These are phyloP conservation scores for Pugionium dolabratum DNA, from an alignment of 345 rosid species.

Conservation along the genomic window DNA sequence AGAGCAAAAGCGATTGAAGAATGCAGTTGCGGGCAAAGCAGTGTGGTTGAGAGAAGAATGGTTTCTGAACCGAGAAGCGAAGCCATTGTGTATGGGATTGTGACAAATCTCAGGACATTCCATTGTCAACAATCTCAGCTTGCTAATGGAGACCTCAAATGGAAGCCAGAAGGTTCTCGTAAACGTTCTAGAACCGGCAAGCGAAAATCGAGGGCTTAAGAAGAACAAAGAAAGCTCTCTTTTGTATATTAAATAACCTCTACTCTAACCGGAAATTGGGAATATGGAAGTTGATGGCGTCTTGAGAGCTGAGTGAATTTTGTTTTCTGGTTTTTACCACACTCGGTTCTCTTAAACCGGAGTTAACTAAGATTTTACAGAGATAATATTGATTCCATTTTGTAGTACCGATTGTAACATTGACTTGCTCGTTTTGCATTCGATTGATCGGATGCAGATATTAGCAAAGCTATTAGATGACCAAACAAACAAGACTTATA, in stretches of 20 bases:
- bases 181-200: conserved; percentile 60
- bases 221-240: conserved; percentile 14
- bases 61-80: conserved; percentile 54
- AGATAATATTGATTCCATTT: conserved; percentile 7
- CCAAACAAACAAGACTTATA: too few species aligned
- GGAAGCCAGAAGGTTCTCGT: conserved; percentile 44
- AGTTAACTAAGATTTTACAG: conserved; percentile 14
- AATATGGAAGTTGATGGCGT: conserved; percentile 13
- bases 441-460: conserved; percentile 8
- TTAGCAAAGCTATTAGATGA: background rate
- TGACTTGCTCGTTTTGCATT: background rate
- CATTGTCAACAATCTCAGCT: conserved; percentile 42
- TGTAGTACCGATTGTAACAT: conserved; percentile 7
- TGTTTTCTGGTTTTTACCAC: conserved; percentile 48
- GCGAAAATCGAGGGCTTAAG: conserved; percentile 48
- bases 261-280: conserved; percentile 27
- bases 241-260: conserved; percentile 5
- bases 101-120: conserved; percentile 62
- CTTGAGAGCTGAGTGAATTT: conserved; percentile 63
- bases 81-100: conserved; percentile 55
- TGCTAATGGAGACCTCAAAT: conserved; percentile 55
- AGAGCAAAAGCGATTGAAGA: conserved; percentile 59
- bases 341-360: conserved; percentile 49
- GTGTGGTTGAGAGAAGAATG: conserved; percentile 46
- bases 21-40: conserved; percentile 54